Evolutionary conservation across 2,329 filamentous ascomycete species (phyloP).

Genomic region (Pseudonectria buxi): DNA sequence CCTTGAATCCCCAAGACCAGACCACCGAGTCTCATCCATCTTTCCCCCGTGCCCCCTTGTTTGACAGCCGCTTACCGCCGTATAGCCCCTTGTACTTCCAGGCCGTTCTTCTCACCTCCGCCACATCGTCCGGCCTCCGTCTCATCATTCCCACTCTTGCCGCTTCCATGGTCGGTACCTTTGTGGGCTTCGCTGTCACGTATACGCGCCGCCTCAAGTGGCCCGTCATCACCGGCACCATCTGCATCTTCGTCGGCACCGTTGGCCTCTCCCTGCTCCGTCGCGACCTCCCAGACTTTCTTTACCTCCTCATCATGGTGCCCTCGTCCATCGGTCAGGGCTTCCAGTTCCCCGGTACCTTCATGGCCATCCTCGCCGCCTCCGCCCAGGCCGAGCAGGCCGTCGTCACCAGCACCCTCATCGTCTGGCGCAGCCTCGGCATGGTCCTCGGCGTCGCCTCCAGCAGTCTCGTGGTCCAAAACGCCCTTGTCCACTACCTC

Average conservation of each 20-base stretch:
- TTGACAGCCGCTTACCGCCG: neutral
- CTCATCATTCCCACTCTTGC: slow-evolving; percentile 58
- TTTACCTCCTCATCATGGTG: slow-evolving; percentile 51
- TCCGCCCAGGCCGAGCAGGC: slow-evolving; percentile 57
- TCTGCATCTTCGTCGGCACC: slow-evolving; percentile 44
- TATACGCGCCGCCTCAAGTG: slow-evolving; percentile 54
- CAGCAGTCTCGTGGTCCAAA: slow-evolving; percentile 68
- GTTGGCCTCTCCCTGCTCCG: slow-evolving; percentile 42
- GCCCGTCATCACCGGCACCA: slow-evolving; percentile 46
- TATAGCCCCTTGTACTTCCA: slow-evolving; percentile 67
- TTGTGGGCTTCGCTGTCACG: slow-evolving; percentile 57
- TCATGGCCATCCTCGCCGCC: slow-evolving; percentile 56
- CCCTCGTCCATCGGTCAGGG: slow-evolving; percentile 53
- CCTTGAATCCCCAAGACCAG: neutral
- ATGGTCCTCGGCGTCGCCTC: slow-evolving; percentile 66
- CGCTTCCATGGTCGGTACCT: slow-evolving; percentile 46
- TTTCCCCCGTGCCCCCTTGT: neutral
- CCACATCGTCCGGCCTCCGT: slow-evolving; percentile 65
- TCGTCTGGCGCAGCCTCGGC: slow-evolving; percentile 65
- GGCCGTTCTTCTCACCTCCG: slow-evolving; percentile 61
- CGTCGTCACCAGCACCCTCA: slow-evolving; percentile 62
- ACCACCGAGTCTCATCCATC: neutral
- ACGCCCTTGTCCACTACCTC: slow-evolving; percentile 56
- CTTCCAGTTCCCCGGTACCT: slow-evolving; percentile 57
- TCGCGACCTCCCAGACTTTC: slow-evolving; percentile 41